Percentiles rank a stretch among this genome's conserved stretches.
phyloP scores from a whole-genome alignment of 169 alveolate species.

The Plasmodium sp. region DNA sequence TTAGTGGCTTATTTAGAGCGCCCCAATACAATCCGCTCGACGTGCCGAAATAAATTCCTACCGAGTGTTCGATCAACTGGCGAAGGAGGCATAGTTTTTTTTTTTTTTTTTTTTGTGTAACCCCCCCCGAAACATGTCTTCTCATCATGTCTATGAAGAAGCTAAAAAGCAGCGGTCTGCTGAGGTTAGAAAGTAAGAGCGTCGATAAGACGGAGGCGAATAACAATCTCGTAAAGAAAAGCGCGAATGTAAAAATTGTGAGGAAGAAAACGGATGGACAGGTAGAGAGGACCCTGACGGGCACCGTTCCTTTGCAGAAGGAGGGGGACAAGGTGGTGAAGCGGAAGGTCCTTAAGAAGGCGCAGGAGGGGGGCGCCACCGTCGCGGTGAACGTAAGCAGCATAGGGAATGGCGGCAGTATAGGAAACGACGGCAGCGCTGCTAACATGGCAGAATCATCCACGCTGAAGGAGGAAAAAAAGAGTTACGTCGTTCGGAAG shows the following conservation, averaged over 20 bases:
- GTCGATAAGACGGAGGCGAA: conserved; percentile 7
- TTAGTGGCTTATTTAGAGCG: neutral
- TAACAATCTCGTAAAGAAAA: conserved; percentile 6
- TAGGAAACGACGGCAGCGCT: neutral
- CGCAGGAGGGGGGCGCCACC: neutral
- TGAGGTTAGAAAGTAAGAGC: conserved; percentile 36
- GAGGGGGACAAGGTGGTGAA: conserved; percentile 12
- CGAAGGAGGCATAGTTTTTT: neutral
- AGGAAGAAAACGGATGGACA: conserved; percentile 22
- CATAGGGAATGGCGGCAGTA: neutral
- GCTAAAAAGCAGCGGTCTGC: conserved; percentile 26
- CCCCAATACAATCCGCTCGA: neutral
- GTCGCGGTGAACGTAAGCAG: neutral
- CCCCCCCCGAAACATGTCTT: conserved; percentile 8
- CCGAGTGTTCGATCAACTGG: neutral
- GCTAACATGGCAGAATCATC: neutral
- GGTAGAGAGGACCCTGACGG: neutral
- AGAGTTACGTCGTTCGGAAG: neutral
- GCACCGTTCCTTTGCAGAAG: neutral
- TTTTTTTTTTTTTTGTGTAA: neutral
- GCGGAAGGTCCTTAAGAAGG: conserved; percentile 15
- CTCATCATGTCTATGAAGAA: conserved; percentile 30
- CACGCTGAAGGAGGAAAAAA: neutral
- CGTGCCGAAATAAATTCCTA: neutral
- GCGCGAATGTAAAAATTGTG: neutral